phyloP scores from a whole-genome alignment of 371 early-diverging fungal species.

The Batkoa obscura region DNA sequence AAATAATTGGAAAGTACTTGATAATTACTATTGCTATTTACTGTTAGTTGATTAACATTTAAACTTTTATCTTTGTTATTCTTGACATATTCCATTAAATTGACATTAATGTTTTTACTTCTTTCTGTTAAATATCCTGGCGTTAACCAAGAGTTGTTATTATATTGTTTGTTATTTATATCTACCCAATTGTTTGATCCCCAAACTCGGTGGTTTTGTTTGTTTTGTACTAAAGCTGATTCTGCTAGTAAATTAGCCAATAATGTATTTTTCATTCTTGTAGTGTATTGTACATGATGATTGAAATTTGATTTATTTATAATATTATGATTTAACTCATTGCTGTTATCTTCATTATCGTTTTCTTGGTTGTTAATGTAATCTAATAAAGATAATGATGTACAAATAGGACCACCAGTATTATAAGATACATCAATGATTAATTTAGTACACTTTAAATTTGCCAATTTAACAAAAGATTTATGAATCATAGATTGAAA shows the following conservation, averaged over 20 bases:
- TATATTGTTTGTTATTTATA: not conserved
- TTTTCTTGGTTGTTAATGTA: not conserved
- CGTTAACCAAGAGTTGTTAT: not conserved
- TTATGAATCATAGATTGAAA: not conserved
- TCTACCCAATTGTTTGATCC: not conserved
- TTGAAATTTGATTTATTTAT: no score
- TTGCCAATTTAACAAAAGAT: not conserved
- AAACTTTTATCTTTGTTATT: not conserved
- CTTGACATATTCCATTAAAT: not conserved
- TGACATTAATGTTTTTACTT: no score
- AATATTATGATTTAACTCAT: no score
- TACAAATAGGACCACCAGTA: constrained; percentile 2
- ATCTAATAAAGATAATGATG: not conserved
- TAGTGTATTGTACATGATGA: not conserved
- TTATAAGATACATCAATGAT: not conserved
- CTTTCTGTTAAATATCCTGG: not conserved
- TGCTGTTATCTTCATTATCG: no score
- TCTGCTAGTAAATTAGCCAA: not conserved
- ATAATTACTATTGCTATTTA: no score
- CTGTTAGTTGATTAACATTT: no score
- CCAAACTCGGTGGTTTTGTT: not conserved
- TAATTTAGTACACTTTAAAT: not conserved
- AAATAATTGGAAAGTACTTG: not conserved
- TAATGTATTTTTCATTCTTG: not conserved
- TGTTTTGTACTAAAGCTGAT: not conserved